Percentiles rank a stretch among this genome's conserved stretches.
These are phyloP conservation scores for Didymella pomorum DNA, from an alignment of 2,329 filamentous ascomycete genomes.

Conservation along the genomic window DNA sequence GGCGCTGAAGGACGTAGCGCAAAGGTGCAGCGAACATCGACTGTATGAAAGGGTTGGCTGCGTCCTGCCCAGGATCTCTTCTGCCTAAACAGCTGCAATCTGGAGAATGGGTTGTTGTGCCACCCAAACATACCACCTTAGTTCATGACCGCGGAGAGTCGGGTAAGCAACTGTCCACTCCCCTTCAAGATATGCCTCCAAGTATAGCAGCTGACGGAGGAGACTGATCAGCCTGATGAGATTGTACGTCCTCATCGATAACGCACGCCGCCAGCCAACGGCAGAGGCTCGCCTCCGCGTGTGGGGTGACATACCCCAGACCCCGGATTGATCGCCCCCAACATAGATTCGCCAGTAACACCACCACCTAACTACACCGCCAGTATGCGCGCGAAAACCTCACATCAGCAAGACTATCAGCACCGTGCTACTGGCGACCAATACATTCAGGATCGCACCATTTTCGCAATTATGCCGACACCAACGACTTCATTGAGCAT, in stretches of 20 bases:
- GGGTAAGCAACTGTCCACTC: slow-evolving; percentile 17
- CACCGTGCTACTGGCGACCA: slow-evolving; percentile 12
- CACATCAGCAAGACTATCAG: slow-evolving; percentile 28
- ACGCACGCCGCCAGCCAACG: slow-evolving; percentile 25
- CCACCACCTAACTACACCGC: slow-evolving; percentile 13
- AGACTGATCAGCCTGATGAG: slow-evolving; percentile 23
- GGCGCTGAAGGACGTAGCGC: slow-evolving; percentile 34
- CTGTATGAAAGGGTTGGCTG: slow-evolving; percentile 29
- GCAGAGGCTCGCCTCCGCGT: slow-evolving; percentile 18
- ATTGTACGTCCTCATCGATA: slow-evolving; percentile 31
- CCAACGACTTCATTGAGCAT: slow-evolving; percentile 11
- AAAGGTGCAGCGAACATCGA: slow-evolving; percentile 37
- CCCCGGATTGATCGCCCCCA: slow-evolving; percentile 29
- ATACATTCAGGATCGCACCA: slow-evolving; percentile 18
- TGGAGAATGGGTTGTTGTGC: background rate
- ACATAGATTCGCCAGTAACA: slow-evolving; percentile 16
- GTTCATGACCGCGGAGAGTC: background rate
- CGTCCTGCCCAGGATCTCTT: background rate
- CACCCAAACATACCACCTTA: background rate
- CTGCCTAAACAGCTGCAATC: slow-evolving; percentile 12
- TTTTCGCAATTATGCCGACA: slow-evolving; percentile 13
- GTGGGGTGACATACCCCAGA: slow-evolving; percentile 27
- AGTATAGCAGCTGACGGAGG: slow-evolving; percentile 18
- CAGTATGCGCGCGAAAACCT: slow-evolving; percentile 23
- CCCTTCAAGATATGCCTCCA: slow-evolving; percentile 1